Evolutionary conservation across 2,329 filamentous ascomycete genomes (phyloP), one percentile per base, ranked within the genome.

Genomic region (Ceratocystis destructans): DNA sequence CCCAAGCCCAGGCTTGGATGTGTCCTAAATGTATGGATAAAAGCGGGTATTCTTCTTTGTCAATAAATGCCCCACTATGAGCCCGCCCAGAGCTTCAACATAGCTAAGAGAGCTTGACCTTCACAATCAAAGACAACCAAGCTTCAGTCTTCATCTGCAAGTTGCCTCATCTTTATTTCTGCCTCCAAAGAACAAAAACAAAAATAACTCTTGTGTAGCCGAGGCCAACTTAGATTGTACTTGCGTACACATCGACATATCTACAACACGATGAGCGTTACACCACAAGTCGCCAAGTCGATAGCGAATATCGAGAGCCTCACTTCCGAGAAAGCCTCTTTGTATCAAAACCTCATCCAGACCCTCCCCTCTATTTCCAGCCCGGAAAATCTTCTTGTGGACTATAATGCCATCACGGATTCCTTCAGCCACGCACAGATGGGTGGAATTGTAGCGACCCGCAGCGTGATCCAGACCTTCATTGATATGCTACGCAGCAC

Each of bases 401-500:
- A 92, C 74, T 80, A 92, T 67, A 84, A 83, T 68, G 83, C 83
- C 71, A 86, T 89, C 70, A 79, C 86, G 65, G 81, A 86, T 71
- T 83, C 81, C 62, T 80, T 92, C 64, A 83, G 92, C 70, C 80
- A 79, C 70, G 85, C 89, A 71, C 80, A 81, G 25, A 81, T 92
- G 65, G 88, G 62, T 31, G 62, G 88, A 71, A 86, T 93, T 71
- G 88, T 94, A n/a, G 81, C 86, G 37, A 85, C 88, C 4, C 84
- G 89, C 5, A 81, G 84, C 17, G 80, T 94, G 2, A 59, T 95
- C 69, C 80, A 82, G 66, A 77, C 79, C 66, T 89, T 95, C 73
- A 80, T 88, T 70, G 72, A 78, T 53, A 78, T 82, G 17, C 87
- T 96, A 70, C 78, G 82, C 68, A 76, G 77, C 22, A 78, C 91